phyloP scores from a whole-genome alignment of 2,329 filamentous ascomycete genomes.

The Colletotrichum limetticola region DNA sequence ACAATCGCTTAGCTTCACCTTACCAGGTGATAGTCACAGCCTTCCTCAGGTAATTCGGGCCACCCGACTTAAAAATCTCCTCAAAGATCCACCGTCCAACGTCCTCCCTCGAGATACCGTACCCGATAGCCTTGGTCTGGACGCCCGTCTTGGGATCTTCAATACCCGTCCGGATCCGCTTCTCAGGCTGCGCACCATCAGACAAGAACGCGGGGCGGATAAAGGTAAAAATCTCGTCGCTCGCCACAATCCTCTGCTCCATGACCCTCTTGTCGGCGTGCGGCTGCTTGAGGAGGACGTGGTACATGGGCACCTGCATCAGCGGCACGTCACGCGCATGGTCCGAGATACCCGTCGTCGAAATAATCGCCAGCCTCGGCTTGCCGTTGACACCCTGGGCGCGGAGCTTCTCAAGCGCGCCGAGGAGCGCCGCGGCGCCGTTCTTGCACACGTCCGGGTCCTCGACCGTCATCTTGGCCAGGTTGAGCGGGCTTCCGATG shows the following conservation, averaged over 20 bases:
- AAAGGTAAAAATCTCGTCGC: slow-evolving; percentile 48
- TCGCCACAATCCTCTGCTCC: slow-evolving; percentile 48
- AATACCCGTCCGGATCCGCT: slow-evolving; percentile 49
- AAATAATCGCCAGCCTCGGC: slow-evolving; percentile 49
- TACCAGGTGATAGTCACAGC: slow-evolving; percentile 50
- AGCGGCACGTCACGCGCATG: slow-evolving; percentile 55
- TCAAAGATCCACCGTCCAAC: slow-evolving; percentile 59
- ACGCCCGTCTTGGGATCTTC: slow-evolving; percentile 47
- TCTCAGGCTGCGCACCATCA: slow-evolving; percentile 40
- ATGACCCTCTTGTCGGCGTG: slow-evolving; percentile 60
- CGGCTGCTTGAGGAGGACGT: slow-evolving; percentile 50
- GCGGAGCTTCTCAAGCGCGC: slow-evolving; percentile 43
- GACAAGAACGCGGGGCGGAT: slow-evolving; percentile 51
- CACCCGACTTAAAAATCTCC: slow-evolving; percentile 44
- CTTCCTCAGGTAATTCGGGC: slow-evolving; percentile 46
- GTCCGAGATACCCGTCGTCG: slow-evolving; percentile 52
- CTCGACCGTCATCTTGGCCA: slow-evolving; percentile 42
- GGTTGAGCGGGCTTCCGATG: slow-evolving; percentile 47
- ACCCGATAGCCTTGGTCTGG: slow-evolving; percentile 54
- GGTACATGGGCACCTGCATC: slow-evolving; percentile 55
- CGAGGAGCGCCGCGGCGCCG: slow-evolving; percentile 47
- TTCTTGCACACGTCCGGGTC: slow-evolving; percentile 54
- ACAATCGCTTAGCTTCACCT: neutral
- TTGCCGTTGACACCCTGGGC: slow-evolving; percentile 33
- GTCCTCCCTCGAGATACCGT: slow-evolving; percentile 58